phyloP scores from a whole-genome alignment of 2,329 filamentous ascomycete species.

The Metarhizium brunneum region DNA sequence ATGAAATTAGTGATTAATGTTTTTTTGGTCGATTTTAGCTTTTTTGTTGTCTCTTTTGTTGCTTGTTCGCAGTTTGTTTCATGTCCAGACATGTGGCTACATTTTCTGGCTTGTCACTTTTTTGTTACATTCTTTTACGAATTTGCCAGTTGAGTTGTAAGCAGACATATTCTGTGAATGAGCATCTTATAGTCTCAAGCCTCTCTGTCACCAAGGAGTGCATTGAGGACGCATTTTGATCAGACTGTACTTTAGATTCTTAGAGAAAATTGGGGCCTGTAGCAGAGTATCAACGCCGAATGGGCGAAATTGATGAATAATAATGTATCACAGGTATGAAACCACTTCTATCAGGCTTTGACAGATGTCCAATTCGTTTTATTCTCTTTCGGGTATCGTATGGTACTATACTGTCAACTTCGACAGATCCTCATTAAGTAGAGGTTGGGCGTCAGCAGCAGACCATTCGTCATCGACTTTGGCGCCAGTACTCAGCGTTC shows the following conservation, averaged over 20 bases:
- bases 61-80: constrained; percentile 6
- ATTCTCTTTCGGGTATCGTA: constrained; percentile 12
- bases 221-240: constrained; percentile 19
- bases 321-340: constrained; percentile 6
- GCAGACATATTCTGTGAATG: constrained; percentile 19
- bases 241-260: constrained; percentile 32
- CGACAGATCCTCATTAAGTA: constrained; percentile 15
- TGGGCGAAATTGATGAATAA: constrained; percentile 12
- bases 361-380: background rate
- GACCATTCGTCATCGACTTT: background rate
- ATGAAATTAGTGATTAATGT: constrained; percentile 10
- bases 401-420: constrained; percentile 17
- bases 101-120: constrained; percentile 7
- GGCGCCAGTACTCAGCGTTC: background rate
- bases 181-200: constrained; percentile 27
- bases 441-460: constrained; percentile 10
- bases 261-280: constrained; percentile 2
- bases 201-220: constrained; percentile 7
- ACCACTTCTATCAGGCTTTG: background rate
- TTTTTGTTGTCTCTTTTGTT: constrained; percentile 8
- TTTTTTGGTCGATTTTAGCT: constrained; percentile 6
- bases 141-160: constrained; percentile 7
- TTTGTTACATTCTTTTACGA: constrained; percentile 7
- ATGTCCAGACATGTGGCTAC: constrained; percentile 10
- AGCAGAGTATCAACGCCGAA: background rate